Percentiles rank a stretch among this genome's conserved stretches.
Conservation (phyloP, 208 protist genomes). For the Trypanosoma vivax region DNA sequence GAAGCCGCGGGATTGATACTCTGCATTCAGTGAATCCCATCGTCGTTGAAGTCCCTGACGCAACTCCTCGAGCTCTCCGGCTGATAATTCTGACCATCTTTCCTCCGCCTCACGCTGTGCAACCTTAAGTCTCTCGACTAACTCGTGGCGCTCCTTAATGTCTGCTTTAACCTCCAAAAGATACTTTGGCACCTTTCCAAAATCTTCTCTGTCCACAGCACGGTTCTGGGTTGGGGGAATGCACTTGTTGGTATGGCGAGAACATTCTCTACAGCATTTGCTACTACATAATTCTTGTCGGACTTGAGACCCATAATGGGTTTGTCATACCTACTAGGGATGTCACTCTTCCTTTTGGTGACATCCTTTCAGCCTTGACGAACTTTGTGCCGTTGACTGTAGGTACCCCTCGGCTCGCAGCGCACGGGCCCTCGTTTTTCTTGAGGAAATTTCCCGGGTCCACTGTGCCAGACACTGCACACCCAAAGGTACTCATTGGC, state of each 20-base stretch:
- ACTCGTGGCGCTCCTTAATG: conserved; percentile 54
- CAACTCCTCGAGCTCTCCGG: conserved; percentile 71
- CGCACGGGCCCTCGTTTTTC: conserved; percentile 71
- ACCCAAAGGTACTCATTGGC: conserved; percentile 71
- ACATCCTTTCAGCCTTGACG: conserved; percentile 56
- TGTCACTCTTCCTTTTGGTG: conserved; percentile 53
- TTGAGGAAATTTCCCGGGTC: conserved; percentile 60
- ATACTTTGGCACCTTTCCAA: conserved; percentile 88
- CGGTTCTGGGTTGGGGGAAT: conserved; percentile 36
- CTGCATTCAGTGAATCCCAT: conserved; percentile 87
- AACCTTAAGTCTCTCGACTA: conserved; percentile 34
- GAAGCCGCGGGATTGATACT: conserved; percentile 91
- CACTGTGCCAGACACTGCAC: conserved; percentile 50
- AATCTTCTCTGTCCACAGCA: conserved; percentile 68
- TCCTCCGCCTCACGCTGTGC: conserved; percentile 46
- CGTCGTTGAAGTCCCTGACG: conserved; percentile 81
- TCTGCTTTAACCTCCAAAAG: conserved; percentile 88
- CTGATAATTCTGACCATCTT: conserved; percentile 68
- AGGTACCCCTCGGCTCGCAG: conserved; percentile 67
- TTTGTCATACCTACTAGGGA: conserved; percentile 72
- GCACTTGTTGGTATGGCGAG: conserved; percentile 69
- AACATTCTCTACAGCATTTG: conserved; percentile 92
- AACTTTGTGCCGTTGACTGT: conserved; percentile 67
- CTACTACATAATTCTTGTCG: conserved; percentile 92
- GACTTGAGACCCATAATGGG: conserved; percentile 91